Percentiles rank a stretch among this genome's conserved stretches.
phyloP scores from a whole-genome alignment of 208 protist genomes.

The Angomonas deanei region DNA sequence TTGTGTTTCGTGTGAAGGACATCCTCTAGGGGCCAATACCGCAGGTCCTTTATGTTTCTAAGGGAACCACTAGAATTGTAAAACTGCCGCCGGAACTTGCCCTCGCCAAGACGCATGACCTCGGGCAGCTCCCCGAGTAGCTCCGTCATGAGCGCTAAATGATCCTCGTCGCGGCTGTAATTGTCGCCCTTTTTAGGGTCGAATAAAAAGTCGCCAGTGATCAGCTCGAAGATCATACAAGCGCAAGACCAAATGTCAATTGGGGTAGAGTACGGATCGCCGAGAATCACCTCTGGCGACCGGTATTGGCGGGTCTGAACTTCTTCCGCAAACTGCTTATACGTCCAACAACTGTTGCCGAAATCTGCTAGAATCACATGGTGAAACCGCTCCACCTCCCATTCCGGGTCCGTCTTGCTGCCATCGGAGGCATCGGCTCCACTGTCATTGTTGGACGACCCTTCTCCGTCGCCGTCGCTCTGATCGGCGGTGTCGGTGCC shows the following conservation, averaged over 20 bases:
- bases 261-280: slow-evolving; percentile 71
- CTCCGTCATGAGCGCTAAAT: slow-evolving; percentile 94
- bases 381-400: slow-evolving; percentile 80
- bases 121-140: slow-evolving; percentile 88
- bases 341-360: slow-evolving; percentile 97
- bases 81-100: slow-evolving; percentile 72
- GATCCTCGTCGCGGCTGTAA: slow-evolving; percentile 89
- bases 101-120: slow-evolving; percentile 72
- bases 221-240: slow-evolving; percentile 93
- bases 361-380: slow-evolving; percentile 97
- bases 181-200: slow-evolving; percentile 89
- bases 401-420: slow-evolving; percentile 80
- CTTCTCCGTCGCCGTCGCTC: slow-evolving; percentile 18
- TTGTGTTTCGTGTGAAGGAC: slow-evolving; percentile 93
- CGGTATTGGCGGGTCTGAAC: slow-evolving; percentile 93
- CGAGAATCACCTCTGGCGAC: slow-evolving; percentile 90
- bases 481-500: slow-evolving; percentile 1
- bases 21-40: slow-evolving; percentile 78
- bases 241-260: slow-evolving; percentile 92
- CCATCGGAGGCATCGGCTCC: slow-evolving; percentile 19
- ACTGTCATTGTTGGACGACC: slow-evolving; percentile 10
- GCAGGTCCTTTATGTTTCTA: slow-evolving; percentile 75
- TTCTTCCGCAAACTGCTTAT: slow-evolving; percentile 96
- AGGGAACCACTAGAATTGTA: slow-evolving; percentile 81
- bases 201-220: slow-evolving; percentile 93